Evolutionary conservation across 345 rosid genomes (phyloP).

Genomic region (Cardamine chenopodiifolia): DNA sequence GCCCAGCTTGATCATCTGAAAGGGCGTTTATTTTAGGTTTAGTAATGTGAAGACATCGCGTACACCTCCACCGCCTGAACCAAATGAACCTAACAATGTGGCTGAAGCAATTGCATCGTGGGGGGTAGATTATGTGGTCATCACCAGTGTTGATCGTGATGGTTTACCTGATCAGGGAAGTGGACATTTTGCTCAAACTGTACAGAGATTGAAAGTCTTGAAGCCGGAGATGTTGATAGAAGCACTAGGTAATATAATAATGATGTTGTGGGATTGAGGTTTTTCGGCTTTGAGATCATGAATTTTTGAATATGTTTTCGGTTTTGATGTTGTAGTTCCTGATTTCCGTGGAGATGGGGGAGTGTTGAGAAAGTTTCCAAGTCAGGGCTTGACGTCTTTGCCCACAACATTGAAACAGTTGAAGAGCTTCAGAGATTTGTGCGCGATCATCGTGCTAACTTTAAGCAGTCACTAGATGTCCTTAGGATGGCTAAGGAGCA

Average conservation of each 20-base stretch:
- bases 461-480: conserved; percentile 91
- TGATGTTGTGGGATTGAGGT: background rate
- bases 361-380: conserved; percentile 83
- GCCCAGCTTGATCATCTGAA: conserved; percentile 9
- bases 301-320: background rate
- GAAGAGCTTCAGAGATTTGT: conserved; percentile 91
- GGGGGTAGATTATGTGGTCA: conserved; percentile 93
- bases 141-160: conserved; percentile 92
- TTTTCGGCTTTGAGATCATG: background rate
- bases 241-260: conserved; percentile 68
- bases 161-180: conserved; percentile 91
- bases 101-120: conserved; percentile 96
- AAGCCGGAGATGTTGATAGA: conserved; percentile 91
- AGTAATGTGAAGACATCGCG: conserved; percentile 97
- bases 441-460: conserved; percentile 93
- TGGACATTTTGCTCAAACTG: conserved; percentile 78
- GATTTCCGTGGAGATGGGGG: conserved; percentile 83
- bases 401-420: conserved; percentile 98
- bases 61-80: conserved; percentile 93
- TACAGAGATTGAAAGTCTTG: conserved; percentile 72
- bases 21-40: conserved; percentile 50
- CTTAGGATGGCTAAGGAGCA: conserved; percentile 79
- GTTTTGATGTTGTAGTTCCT: conserved; percentile 63
- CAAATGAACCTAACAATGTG: conserved; percentile 84
- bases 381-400: conserved; percentile 89